Percentiles rank a stretch among this genome's conserved stretches.
Conservation (phyloP, 2,329 filamentous ascomycete genomes). For the Penicillium sp. region DNA sequence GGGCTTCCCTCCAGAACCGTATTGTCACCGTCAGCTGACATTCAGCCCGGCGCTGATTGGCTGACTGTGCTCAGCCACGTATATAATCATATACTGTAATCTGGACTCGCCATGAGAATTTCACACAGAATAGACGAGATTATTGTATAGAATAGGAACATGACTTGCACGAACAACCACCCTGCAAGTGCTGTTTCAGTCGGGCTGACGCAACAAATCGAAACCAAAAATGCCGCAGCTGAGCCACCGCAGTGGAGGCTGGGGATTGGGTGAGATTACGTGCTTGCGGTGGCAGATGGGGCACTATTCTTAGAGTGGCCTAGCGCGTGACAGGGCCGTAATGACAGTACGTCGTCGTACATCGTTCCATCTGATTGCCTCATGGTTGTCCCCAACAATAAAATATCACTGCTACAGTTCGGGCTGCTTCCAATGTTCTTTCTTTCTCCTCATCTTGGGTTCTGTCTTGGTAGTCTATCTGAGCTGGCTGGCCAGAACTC, state of each 20-base stretch:
- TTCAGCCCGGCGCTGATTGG: neutral
- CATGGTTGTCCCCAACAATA: no score
- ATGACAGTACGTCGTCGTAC: neutral
- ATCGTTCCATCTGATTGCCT: neutral
- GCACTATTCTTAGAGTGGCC: neutral
- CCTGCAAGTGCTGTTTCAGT: no score
- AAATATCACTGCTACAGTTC: no score
- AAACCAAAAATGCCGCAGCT: neutral
- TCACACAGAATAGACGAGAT: no score
- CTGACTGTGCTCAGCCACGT: neutral
- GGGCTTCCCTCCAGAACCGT: neutral
- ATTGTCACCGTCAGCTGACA: neutral
- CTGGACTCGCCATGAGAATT: no score
- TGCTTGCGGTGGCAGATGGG: no score
- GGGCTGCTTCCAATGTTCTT: neutral
- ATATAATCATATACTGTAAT: no score
- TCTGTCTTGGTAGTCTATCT: neutral
- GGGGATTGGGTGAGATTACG: neutral
- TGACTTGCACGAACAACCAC: no score
- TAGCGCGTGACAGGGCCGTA: neutral
- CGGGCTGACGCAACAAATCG: neutral
- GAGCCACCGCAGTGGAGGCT: neutral
- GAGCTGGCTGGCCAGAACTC: no score
- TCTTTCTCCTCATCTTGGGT: neutral
- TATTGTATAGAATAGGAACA: no score